Percentiles rank a stretch among this genome's conserved stretches.
phyloP scores from a whole-genome alignment of 1,284 basidiomycete species.

The Ganoderma boninense region DNA sequence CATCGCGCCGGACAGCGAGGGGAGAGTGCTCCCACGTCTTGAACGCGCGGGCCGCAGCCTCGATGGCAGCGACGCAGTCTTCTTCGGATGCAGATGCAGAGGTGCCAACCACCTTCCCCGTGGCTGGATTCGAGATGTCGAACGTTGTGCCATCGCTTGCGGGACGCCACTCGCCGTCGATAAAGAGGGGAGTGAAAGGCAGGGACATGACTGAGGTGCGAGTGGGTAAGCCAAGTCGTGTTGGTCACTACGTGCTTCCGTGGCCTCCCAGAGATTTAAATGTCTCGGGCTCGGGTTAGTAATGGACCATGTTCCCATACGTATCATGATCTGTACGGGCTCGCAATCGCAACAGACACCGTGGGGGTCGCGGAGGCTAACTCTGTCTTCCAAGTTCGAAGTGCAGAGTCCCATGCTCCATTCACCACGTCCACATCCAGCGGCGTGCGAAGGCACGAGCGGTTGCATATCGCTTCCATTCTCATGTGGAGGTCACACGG shows the following conservation, averaged over 20 bases:
- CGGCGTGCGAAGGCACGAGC: background rate
- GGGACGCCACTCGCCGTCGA: constrained; percentile 44
- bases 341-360: background rate
- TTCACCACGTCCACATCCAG: background rate
- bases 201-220: constrained; percentile 15
- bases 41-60: constrained; percentile 56
- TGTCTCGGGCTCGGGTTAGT: background rate
- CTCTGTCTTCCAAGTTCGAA: background rate
- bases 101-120: constrained; percentile 49
- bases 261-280: background rate
- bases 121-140: constrained; percentile 54
- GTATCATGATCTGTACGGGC: background rate
- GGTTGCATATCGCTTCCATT: background rate
- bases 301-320: background rate
- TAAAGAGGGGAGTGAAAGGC: constrained; percentile 40
- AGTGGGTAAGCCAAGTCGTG: background rate
- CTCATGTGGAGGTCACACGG: background rate
- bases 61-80: constrained; percentile 57
- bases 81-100: constrained; percentile 54
- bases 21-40: constrained; percentile 55
- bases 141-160: constrained; percentile 52
- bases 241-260: background rate
- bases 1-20: constrained; percentile 48
- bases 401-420: background rate
- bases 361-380: background rate